A percentile compares a stretch with the other conserved stretches of the same genome.
phyloP scores from a whole-genome alignment of 768 basidiomycete species.

The Pleurotus tuoliensis region DNA sequence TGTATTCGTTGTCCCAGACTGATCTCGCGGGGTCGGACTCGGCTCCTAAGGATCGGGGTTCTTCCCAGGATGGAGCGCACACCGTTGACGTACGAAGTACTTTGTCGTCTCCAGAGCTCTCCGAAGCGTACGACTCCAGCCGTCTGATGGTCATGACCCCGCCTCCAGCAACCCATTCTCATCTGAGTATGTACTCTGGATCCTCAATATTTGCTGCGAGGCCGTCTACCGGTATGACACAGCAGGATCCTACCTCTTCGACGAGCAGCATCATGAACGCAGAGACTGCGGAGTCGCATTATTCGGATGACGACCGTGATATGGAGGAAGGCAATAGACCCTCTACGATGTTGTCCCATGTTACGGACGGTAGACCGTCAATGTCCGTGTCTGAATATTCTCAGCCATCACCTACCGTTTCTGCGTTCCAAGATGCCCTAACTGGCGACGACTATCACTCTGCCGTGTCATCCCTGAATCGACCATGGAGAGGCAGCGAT shows the following conservation, averaged over 20 bases:
- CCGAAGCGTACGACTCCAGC: constrained; percentile 37
- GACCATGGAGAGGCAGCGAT: constrained; percentile 20
- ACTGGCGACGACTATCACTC: constrained; percentile 24
- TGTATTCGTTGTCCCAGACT: constrained; percentile 58
- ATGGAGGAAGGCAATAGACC: constrained; percentile 28
- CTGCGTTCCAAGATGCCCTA: constrained; percentile 72
- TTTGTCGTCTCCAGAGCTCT: constrained; percentile 51
- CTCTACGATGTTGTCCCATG: constrained; percentile 50
- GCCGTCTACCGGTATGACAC: constrained; percentile 11
- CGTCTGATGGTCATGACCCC: constrained; percentile 33
- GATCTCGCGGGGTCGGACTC: constrained; percentile 28
- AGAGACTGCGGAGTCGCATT: constrained; percentile 25
- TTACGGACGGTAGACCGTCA: constrained; percentile 46
- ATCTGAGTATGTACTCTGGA: constrained; percentile 25
- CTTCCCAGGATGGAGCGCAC: constrained; percentile 14
- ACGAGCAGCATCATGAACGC: constrained; percentile 8
- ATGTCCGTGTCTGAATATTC: constrained; percentile 68
- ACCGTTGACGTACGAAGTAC: constrained; percentile 36
- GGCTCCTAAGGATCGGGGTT: not conserved
- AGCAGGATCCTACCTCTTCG: constrained; percentile 10
- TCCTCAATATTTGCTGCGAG: constrained; percentile 18
- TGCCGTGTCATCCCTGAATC: constrained; percentile 20
- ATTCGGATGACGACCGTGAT: constrained; percentile 38
- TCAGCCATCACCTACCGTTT: constrained; percentile 69
- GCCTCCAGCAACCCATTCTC: constrained; percentile 33